Base-by-base conservation (phyloP, 345 rosid genomes). In the Camelina neglecta region DNA sequence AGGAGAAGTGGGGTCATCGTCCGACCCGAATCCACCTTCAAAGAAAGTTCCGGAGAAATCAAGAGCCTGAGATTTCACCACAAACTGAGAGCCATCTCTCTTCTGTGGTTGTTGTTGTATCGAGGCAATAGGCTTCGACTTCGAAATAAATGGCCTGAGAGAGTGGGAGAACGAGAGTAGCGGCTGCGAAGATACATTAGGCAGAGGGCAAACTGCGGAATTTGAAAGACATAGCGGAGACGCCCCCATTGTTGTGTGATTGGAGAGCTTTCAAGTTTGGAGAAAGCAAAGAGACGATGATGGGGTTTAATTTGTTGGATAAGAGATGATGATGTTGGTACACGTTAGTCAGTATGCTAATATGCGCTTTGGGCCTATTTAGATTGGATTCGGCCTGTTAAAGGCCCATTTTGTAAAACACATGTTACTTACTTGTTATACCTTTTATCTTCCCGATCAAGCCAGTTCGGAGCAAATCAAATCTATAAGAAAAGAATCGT, bases 11-110 rank as follows among this genome's bases (percentile, higher is more conserved):
- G 88, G 89, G 78, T 89, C 97, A 15, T 90, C 97, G 2, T 85
- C 93, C 0, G 88, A 86, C 23, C 87, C 92, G 71, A 90, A 81
- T 12, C 89, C 90, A 8, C 89, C 89, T 74, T 91, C 95, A 59
- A 87, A 89, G 76, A 92, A 87, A 8, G 96, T 89, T 3, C 98
- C 94, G 0, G 92, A 82, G 76, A 92, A 90, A 74, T 89, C 91
- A 33, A 89, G 77, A 39, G 92, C 75, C 79, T 87, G 95, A 8
- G 91, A 90, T 75, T 77, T 85, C 68, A 83, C 81, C 56, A 65
- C 66, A 15, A 54, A 11, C 38, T 8, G n/a, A 53, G 56, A 60
- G 6, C 7, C 33, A 4, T 65, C 69, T 58, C 53, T n/a, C 72
- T 67, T 75, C 9, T 74, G 73, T 66, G 54, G 41, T 5, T 74